Evolutionary conservation across 2,329 filamentous ascomycete genomes (phyloP).

Genomic region (Aspergillus neoniger): DNA sequence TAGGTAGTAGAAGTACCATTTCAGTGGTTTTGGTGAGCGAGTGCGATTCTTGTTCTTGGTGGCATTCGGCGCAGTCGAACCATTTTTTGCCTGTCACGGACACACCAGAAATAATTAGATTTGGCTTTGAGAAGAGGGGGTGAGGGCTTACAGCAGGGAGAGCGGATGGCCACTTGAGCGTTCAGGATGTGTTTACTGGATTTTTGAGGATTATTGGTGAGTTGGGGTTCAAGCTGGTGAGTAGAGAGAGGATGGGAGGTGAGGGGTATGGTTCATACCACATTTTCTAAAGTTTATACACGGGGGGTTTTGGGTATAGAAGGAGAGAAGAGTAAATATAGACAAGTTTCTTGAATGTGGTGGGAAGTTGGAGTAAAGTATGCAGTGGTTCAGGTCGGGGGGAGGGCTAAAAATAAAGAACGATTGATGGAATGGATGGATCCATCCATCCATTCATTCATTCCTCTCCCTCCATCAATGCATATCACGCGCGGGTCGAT

Average conservation of each 20-base stretch:
- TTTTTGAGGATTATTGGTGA: not conserved
- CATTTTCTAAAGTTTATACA: not conserved
- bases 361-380: not conserved
- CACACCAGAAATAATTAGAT: not conserved
- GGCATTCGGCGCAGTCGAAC: constrained; percentile 98
- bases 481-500: constrained; percentile 5
- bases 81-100: constrained; percentile 76
- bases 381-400: constrained; percentile 17
- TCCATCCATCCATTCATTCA: not conserved
- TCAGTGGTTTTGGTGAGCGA: constrained; percentile 74
- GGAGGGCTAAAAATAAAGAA: constrained; percentile 22
- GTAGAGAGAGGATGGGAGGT: not conserved
- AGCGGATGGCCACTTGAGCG: constrained; percentile 93
- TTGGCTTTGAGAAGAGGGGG: not conserved
- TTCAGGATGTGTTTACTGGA: constrained; percentile 95
- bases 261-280: constrained; percentile 2
- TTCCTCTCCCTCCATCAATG: not conserved
- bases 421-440: not conserved
- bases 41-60: constrained; percentile 78
- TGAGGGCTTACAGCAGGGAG: constrained; percentile 77
- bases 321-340: not conserved
- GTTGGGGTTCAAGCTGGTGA: not conserved
- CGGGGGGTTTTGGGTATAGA: constrained; percentile 1
- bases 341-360: no score
- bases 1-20: constrained; percentile 56